Conservation (phyloP, 1,284 basidiomycete species). For the Trametes polyzona region DNA sequence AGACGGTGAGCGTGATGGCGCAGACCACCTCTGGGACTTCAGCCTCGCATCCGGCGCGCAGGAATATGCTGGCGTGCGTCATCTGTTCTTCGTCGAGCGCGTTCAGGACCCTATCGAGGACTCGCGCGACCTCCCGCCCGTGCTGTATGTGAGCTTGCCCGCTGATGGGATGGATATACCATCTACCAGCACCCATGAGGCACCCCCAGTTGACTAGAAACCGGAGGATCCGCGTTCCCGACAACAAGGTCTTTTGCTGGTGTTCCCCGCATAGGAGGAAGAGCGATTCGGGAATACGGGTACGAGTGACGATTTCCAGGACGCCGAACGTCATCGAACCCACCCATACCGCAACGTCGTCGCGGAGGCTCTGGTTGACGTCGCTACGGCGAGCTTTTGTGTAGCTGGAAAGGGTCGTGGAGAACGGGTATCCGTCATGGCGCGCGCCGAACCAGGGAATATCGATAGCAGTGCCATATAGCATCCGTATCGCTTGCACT, state of each 20-base stretch:
- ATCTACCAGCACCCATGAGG: no score
- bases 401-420: slow-evolving; percentile 4
- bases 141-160: not conserved
- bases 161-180: no score
- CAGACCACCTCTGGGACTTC: not conserved
- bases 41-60: not conserved
- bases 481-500: not conserved
- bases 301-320: slow-evolving; percentile 7
- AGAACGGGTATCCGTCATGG: slow-evolving; percentile 14
- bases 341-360: slow-evolving; percentile 17
- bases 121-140: slow-evolving; percentile 2
- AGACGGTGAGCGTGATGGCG: slow-evolving; percentile 5
- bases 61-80: not conserved
- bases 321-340: slow-evolving; percentile 19
- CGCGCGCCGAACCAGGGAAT: slow-evolving; percentile 8
- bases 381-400: slow-evolving; percentile 1
- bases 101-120: slow-evolving; percentile 1
- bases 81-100: slow-evolving; percentile 13
- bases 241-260: not conserved
- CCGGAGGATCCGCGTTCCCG: slow-evolving; percentile 1
- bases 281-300: slow-evolving; percentile 5
- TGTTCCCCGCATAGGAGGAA: not conserved
- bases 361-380: not conserved
- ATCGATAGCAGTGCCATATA: slow-evolving; percentile 5
- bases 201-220: slow-evolving; percentile 7